Percentiles rank a stretch among this genome's conserved stretches.
These are phyloP conservation scores for Mallotus japonicus DNA, from an alignment of 441 rosid genomes.

Conservation along the genomic window DNA sequence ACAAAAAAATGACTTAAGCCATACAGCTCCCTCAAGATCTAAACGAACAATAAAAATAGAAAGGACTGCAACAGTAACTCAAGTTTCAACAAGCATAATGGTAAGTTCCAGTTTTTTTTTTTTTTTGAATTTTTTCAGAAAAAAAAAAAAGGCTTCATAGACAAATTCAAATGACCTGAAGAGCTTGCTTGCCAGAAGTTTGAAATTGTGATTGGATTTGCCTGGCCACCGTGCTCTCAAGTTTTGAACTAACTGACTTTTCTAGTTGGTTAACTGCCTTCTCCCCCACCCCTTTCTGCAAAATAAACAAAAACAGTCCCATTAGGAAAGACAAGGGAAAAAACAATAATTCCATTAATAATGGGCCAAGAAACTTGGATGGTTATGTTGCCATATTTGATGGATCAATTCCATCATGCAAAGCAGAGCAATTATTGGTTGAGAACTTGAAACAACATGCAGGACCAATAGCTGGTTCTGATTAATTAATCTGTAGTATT, in stretches of 20 bases:
- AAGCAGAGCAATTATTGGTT: background rate
- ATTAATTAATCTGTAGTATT: background rate
- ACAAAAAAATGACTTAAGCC: background rate
- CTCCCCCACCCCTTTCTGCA: slow-evolving; percentile 77
- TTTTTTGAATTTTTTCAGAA: too few species aligned
- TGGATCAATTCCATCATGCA: slow-evolving; percentile 13
- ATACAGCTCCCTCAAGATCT: background rate
- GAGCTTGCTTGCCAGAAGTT: slow-evolving; percentile 77
- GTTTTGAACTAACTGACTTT: slow-evolving; percentile 58
- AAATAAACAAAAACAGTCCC: background rate
- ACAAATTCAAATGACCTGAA: slow-evolving; percentile 48
- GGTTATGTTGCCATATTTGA: slow-evolving; percentile 12
- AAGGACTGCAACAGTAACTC: slow-evolving; percentile 4
- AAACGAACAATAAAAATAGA: background rate
- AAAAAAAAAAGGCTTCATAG: too few species aligned
- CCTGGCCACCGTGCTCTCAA: slow-evolving; percentile 63
- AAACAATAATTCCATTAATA: background rate
- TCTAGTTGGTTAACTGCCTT: slow-evolving; percentile 66
- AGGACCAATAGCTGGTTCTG: slow-evolving; percentile 6
- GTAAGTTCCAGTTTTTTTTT: too few species aligned
- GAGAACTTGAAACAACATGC: background rate
- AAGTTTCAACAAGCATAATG: background rate
- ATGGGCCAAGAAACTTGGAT: slow-evolving; percentile 1
- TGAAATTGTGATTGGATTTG: slow-evolving; percentile 80
- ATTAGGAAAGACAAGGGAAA: background rate